Evolutionary conservation across 2,329 filamentous ascomycete genomes (phyloP).

Genomic region (Pseudogymnoascus sp.): DNA sequence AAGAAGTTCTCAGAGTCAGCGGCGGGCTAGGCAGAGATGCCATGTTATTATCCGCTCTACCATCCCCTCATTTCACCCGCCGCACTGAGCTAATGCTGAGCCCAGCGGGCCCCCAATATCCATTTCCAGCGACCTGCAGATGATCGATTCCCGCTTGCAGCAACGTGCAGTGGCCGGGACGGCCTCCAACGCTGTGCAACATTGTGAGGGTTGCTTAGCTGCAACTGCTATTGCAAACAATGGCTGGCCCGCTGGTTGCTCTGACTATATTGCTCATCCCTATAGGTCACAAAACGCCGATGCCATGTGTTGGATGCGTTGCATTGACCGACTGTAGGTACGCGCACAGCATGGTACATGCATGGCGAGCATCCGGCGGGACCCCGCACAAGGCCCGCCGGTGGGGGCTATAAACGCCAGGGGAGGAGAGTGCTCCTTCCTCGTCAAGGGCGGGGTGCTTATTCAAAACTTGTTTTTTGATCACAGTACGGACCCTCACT

Average conservation of each 20-base stretch:
- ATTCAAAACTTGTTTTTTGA: slow-evolving; percentile 6
- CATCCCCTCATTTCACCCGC: background rate
- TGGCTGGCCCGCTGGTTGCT: background rate
- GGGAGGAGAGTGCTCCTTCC: background rate
- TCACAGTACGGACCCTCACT: background rate
- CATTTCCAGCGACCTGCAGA: background rate
- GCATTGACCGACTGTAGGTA: slow-evolving; percentile 7
- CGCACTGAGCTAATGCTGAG: background rate
- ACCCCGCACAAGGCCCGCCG: background rate
- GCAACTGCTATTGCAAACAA: background rate
- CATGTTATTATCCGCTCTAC: background rate
- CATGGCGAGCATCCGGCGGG: background rate
- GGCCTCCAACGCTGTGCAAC: background rate
- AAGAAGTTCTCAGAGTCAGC: background rate
- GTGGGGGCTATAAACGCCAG: background rate
- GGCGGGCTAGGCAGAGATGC: background rate
- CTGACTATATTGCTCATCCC: background rate
- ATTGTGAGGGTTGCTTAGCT: background rate
- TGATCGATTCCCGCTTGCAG: slow-evolving; percentile 5
- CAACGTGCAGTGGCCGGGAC: background rate
- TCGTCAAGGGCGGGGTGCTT: background rate
- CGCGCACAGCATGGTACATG: slow-evolving; percentile 4
- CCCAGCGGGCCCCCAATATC: background rate
- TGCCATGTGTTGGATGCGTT: slow-evolving; percentile 3
- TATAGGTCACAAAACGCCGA: background rate